phyloP scores from a whole-genome alignment of 805 yeast genomes.

The Monosporozyma unispora region DNA sequence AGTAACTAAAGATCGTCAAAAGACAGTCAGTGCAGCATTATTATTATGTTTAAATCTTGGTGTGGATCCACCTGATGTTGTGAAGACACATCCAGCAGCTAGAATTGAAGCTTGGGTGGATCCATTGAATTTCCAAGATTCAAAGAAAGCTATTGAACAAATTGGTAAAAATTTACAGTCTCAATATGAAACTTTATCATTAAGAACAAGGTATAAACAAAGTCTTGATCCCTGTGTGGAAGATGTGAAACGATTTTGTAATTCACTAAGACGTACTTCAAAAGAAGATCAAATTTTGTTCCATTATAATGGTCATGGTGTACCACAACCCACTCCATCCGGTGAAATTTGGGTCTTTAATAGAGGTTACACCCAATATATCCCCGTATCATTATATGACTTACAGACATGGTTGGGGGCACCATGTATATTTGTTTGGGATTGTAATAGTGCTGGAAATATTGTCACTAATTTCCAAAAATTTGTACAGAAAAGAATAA shows the following conservation, averaged over 20 bases:
- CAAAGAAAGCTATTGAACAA: constrained; percentile 83
- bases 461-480: constrained; percentile 82
- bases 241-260: constrained; percentile 86
- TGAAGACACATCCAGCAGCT: constrained; percentile 90
- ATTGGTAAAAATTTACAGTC: constrained; percentile 82
- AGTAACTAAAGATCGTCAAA: constrained; percentile 77
- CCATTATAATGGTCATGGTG: constrained; percentile 98
- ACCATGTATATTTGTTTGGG: constrained; percentile 90
- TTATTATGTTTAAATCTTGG: constrained; percentile 87
- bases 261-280: constrained; percentile 78
- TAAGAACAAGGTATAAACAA: constrained; percentile 84
- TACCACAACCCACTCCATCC: constrained; percentile 90
- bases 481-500: constrained; percentile 82
- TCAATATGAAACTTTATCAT: constrained; percentile 82
- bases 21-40: constrained; percentile 87
- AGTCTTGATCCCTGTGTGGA: constrained; percentile 92
- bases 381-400: constrained; percentile 92
- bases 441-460: constrained; percentile 90
- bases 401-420: constrained; percentile 97
- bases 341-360: constrained; percentile 99
- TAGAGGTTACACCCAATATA: constrained; percentile 93
- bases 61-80: constrained; percentile 94
- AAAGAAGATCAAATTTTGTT: constrained; percentile 88
- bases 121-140: constrained; percentile 70
- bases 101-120: constrained; percentile 89